Evolutionary conservation across 257 asterid species (phyloP).

Genomic region (Buddleja alternifolia): DNA sequence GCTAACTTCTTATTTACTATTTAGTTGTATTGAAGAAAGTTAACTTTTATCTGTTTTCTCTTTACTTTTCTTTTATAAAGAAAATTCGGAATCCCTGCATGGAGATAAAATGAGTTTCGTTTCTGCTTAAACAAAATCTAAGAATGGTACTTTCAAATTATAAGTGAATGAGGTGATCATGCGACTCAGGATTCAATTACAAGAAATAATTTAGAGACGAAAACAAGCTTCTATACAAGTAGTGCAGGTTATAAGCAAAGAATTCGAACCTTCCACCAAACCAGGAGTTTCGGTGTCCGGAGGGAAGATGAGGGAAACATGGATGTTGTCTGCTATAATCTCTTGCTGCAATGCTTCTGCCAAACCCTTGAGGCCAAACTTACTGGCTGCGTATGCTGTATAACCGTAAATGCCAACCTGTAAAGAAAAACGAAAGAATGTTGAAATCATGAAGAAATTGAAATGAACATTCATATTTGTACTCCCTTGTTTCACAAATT

Average conservation of each 20-base stretch:
- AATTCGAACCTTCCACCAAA: conserved; percentile 64
- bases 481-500: not conserved
- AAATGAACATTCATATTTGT: not conserved
- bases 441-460: not conserved
- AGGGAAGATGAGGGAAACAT: conserved; percentile 87
- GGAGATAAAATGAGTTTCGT: not conserved
- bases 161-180: not conserved
- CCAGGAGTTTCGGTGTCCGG: conserved; percentile 99
- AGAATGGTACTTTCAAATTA: not conserved
- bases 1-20: not conserved
- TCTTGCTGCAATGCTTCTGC: conserved; percentile 98
- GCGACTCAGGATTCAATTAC: conserved; percentile 1
- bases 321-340: conserved; percentile 78
- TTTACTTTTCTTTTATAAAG: not conserved
- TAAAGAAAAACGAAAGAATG: not conserved
- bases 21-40: not conserved
- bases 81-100: not conserved
- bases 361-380: conserved; percentile 93
- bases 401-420: conserved; percentile 98
- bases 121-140: not conserved
- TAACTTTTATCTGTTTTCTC: not conserved
- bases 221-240: not conserved
- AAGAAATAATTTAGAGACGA: not conserved
- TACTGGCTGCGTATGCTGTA: conserved; percentile 94
- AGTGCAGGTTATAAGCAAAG: conserved; percentile 7